Evolutionary conservation across 441 rosid genomes (phyloP).

Genomic region (Rhodomyrtus psidioides): DNA sequence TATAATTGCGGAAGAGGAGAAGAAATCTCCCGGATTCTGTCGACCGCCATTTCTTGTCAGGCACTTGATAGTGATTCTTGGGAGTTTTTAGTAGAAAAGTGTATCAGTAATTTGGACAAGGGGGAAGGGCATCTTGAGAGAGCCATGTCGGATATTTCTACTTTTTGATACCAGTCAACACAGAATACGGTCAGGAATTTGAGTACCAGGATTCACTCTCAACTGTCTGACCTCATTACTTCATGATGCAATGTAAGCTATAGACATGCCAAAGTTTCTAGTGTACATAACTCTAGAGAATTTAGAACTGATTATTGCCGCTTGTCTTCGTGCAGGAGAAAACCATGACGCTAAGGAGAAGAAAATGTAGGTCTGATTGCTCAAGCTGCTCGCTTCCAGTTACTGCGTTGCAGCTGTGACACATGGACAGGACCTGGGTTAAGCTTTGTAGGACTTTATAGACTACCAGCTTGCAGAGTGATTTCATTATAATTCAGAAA

Average conservation of each 20-base stretch:
- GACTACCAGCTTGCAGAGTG: not conserved
- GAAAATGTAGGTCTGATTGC: not conserved
- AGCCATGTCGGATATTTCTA: slow-evolving; percentile 17
- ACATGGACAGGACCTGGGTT: not conserved
- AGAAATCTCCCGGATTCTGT: slow-evolving; percentile 36
- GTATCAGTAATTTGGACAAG: slow-evolving; percentile 28
- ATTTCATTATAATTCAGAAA: not conserved
- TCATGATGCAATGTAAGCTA: not conserved
- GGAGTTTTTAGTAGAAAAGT: slow-evolving; percentile 42
- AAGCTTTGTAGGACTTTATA: not conserved
- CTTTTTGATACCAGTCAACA: not conserved
- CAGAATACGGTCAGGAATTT: not conserved
- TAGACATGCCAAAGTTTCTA: not conserved
- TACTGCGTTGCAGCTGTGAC: not conserved
- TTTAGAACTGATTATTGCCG: not conserved
- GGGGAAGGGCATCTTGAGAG: slow-evolving; percentile 19
- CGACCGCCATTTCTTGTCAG: slow-evolving; percentile 36
- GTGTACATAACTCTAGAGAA: not conserved
- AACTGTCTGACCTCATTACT: not conserved
- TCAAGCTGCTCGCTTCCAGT: not conserved
- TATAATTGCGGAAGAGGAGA: slow-evolving; percentile 31
- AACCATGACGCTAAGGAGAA: not conserved
- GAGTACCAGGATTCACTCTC: not conserved
- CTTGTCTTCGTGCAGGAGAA: not conserved
- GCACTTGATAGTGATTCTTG: slow-evolving; percentile 44